Evolutionary conservation across 768 basidiomycete genomes (phyloP).

Genomic region (Mycena rebaudengoi): DNA sequence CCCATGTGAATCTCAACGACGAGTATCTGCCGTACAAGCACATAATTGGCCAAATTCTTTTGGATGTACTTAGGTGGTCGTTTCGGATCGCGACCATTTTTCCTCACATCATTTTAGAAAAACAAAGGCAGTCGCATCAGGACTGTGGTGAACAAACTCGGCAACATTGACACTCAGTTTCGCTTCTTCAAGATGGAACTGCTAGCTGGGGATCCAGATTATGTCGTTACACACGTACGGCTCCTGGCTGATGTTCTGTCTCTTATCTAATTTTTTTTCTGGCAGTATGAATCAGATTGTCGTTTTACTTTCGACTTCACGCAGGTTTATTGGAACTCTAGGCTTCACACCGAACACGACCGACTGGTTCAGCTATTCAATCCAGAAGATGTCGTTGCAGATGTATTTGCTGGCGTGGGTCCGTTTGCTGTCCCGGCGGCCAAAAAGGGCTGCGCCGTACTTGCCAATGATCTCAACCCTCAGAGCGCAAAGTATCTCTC

Average conservation of each 20-base stretch:
- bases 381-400: slow-evolving; percentile 83
- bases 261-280: slow-evolving; percentile 1
- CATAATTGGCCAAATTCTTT: slow-evolving; percentile 89
- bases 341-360: slow-evolving; percentile 90
- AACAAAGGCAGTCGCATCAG: slow-evolving; percentile 87
- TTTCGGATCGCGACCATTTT: slow-evolving; percentile 39
- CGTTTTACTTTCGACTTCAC: slow-evolving; percentile 94
- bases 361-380: slow-evolving; percentile 81
- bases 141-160: slow-evolving; percentile 96
- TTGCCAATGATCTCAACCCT: slow-evolving; percentile 96
- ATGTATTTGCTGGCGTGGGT: slow-evolving; percentile 97
- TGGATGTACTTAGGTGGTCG: no score
- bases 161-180: slow-evolving; percentile 85
- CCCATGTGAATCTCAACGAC: slow-evolving; percentile 89
- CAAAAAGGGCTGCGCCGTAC: slow-evolving; percentile 87
- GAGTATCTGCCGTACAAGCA: slow-evolving; percentile 93
- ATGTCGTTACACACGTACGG: slow-evolving; percentile 86
- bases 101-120: background rate
- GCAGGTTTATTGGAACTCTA: slow-evolving; percentile 98
- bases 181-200: slow-evolving; percentile 98
- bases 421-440: slow-evolving; percentile 96
- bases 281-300: slow-evolving; percentile 85
- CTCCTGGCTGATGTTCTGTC: background rate
- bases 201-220: slow-evolving; percentile 89
- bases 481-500: slow-evolving; percentile 80